Evolutionary conservation across 2,329 filamentous ascomycete species (phyloP).

Genomic region (Aureobasidium sp.): DNA sequence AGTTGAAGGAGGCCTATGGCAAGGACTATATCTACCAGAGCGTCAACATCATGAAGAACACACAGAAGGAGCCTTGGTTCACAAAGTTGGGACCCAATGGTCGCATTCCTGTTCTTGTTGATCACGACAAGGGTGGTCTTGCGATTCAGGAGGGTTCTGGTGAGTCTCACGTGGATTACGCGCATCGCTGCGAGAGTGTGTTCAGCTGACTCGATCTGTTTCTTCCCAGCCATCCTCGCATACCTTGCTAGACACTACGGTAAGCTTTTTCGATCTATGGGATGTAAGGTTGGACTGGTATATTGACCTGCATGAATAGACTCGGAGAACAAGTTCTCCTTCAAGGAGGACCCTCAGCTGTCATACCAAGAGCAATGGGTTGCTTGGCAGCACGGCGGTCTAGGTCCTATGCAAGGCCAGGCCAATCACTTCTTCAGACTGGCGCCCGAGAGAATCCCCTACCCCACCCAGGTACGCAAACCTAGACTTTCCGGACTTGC

Average conservation of each 20-base stretch:
- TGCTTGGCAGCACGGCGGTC: slow-evolving; percentile 46
- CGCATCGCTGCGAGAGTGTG: not conserved
- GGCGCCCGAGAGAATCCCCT: slow-evolving; percentile 38
- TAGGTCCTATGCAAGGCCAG: slow-evolving; percentile 37
- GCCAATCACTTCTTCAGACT: slow-evolving; percentile 34
- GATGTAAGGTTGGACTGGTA: not conserved
- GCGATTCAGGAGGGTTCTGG: slow-evolving; percentile 41
- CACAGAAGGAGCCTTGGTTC: slow-evolving; percentile 63
- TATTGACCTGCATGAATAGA: slow-evolving; percentile 20
- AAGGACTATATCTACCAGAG: slow-evolving; percentile 52
- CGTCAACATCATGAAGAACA: slow-evolving; percentile 55
- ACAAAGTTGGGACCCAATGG: slow-evolving; percentile 57
- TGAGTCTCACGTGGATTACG: slow-evolving; percentile 18
- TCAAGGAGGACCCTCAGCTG: slow-evolving; percentile 41
- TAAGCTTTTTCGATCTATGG: not conserved
- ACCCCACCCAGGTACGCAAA: slow-evolving; percentile 29
- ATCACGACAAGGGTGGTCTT: slow-evolving; percentile 56
- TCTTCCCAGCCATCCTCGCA: slow-evolving; percentile 33
- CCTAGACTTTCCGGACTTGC: not conserved
- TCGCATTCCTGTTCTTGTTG: slow-evolving; percentile 58
- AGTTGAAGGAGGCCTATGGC: slow-evolving; percentile 59
- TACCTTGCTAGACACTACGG: slow-evolving; percentile 41
- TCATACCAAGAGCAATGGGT: slow-evolving; percentile 51
- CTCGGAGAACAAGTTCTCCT: slow-evolving; percentile 40
- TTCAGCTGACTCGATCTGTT: not conserved